A percentile compares a stretch with the other conserved stretches of the same genome.
phyloP scores from a whole-genome alignment of 352 stramenopile genomes.

The Peronospora belbahrii region DNA sequence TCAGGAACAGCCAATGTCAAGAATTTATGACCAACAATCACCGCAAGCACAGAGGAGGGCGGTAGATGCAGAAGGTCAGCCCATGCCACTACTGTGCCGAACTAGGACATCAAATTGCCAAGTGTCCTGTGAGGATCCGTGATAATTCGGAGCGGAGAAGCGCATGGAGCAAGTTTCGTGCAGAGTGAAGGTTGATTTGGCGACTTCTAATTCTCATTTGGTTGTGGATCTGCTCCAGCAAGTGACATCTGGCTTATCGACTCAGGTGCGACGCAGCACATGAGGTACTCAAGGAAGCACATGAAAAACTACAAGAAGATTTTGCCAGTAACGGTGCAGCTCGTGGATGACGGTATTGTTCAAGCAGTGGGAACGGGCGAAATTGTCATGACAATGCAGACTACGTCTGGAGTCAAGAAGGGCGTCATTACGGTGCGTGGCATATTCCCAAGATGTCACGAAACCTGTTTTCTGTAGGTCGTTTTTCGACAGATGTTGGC shows the following conservation, averaged over 20 bases:
- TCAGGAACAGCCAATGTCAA: too few relatives aligned
- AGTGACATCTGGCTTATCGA: slow-evolving; percentile 16
- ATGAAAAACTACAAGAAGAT: slow-evolving; percentile 19
- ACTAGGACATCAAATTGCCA: too few relatives aligned
- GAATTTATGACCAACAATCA: too few relatives aligned
- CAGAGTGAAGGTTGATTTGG: slow-evolving; percentile 2
- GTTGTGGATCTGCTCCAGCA: slow-evolving; percentile 1
- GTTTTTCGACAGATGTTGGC: too few relatives aligned
- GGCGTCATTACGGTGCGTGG: neutral
- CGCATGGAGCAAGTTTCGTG: slow-evolving; percentile 6
- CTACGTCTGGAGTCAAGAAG: neutral
- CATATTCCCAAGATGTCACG: too few relatives aligned
- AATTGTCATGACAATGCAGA: slow-evolving; percentile 18
- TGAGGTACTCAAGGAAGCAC: neutral
- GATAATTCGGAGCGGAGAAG: too few relatives aligned
- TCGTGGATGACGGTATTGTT: slow-evolving; percentile 17
- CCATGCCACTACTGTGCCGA: too few relatives aligned
- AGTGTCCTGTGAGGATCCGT: too few relatives aligned
- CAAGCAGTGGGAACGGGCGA: slow-evolving; percentile 8
- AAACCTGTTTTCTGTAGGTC: too few relatives aligned
- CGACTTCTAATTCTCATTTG: too few relatives aligned
- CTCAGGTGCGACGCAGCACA: slow-evolving; percentile 20
- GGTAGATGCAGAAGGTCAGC: too few relatives aligned
- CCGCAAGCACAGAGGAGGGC: too few relatives aligned
- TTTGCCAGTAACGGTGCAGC: slow-evolving; percentile 6